phyloP scores from a whole-genome alignment of 495 filamentous ascomycete species.

The Penicillium egyptiacum region DNA sequence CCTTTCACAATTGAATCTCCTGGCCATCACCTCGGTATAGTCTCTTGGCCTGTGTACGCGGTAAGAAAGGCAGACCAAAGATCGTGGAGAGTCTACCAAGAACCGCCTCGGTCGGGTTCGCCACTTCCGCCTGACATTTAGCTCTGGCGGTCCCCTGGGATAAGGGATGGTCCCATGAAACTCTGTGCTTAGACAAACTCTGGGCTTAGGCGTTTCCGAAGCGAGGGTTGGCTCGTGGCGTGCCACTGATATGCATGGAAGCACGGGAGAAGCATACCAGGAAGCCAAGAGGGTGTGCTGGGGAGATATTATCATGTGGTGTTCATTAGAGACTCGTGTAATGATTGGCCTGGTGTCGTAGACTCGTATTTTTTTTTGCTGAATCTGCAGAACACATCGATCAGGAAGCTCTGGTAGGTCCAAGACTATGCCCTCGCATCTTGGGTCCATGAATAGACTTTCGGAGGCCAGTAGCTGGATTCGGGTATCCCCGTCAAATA shows the following conservation, averaged over 20 bases:
- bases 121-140: neutral
- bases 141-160: neutral
- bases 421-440: neutral
- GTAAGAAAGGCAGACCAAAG: neutral
- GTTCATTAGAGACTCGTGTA: neutral
- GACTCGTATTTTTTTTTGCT: constrained; percentile 5
- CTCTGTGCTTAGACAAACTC: neutral
- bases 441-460: constrained; percentile 8
- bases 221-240: constrained; percentile 16
- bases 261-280: constrained; percentile 30
- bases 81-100: neutral
- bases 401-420: neutral
- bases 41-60: constrained; percentile 4
- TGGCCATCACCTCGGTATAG: neutral
- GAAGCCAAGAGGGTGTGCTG: neutral
- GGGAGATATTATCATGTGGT: constrained; percentile 17
- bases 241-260: constrained; percentile 36
- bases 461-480: neutral
- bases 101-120: neutral
- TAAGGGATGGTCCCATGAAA: constrained; percentile 8
- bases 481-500: neutral
- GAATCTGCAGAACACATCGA: neutral
- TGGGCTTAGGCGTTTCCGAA: neutral
- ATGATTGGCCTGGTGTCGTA: constrained; percentile 1
- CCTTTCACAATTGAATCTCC: neutral